These are phyloP conservation scores for Colletotrichum australisinense DNA, from an alignment of 2,329 filamentous ascomycete genomes.

Conservation along the genomic window DNA sequence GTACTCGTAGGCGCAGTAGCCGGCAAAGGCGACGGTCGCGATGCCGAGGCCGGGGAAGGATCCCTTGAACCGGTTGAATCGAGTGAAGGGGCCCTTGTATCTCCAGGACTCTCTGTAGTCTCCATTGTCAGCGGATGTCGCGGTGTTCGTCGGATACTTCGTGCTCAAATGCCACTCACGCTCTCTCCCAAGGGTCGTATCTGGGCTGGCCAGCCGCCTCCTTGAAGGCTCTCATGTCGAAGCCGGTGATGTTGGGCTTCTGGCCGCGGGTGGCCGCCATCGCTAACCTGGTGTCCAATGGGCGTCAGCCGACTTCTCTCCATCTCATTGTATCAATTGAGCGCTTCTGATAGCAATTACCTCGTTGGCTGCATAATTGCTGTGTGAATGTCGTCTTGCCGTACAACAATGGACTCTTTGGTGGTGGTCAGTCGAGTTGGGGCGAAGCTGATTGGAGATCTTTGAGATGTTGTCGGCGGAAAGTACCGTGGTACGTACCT, in stretches of 20 bases:
- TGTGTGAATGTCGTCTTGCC: slow-evolving; percentile 36
- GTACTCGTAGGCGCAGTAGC: slow-evolving; percentile 91
- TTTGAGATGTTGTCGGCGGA: slow-evolving; percentile 35
- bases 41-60: slow-evolving; percentile 93
- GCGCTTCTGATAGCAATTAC: slow-evolving; percentile 25
- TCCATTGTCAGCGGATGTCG: slow-evolving; percentile 27
- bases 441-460: slow-evolving; percentile 35
- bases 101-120: slow-evolving; percentile 87
- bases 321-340: slow-evolving; percentile 9
- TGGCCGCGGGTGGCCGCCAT: slow-evolving; percentile 54
- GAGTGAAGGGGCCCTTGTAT: slow-evolving; percentile 88
- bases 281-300: slow-evolving; percentile 54
- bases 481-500: slow-evolving; percentile 35
- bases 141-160: not conserved
- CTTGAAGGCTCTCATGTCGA: slow-evolving; percentile 86
- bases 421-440: slow-evolving; percentile 32
- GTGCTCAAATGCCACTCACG: slow-evolving; percentile 57
- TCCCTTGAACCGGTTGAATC: slow-evolving; percentile 89
- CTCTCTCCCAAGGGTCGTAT: slow-evolving; percentile 76
- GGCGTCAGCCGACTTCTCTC: not conserved
- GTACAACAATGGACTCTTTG: slow-evolving; percentile 24
- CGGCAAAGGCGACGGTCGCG: slow-evolving; percentile 89
- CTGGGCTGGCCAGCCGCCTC: slow-evolving; percentile 72
- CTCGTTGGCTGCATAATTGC: slow-evolving; percentile 45
- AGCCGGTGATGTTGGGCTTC: slow-evolving; percentile 88